Evolutionary conservation across 768 basidiomycete genomes (phyloP).

Genomic region (Hirschioporus abietinus): DNA sequence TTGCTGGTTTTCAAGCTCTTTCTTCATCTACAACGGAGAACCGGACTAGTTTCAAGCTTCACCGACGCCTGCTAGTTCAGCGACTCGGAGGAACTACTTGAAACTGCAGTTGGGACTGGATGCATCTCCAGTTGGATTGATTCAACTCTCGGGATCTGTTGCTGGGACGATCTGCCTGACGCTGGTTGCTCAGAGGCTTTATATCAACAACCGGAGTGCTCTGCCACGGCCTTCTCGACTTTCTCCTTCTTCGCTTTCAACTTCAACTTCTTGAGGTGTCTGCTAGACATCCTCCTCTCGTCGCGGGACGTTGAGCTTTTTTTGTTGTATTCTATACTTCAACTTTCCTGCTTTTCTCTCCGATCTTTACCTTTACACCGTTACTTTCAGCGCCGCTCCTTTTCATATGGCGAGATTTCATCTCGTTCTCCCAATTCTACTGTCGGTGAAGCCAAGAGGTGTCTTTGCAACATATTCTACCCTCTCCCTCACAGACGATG

Average conservation of each 20-base stretch:
- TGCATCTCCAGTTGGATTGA: not conserved
- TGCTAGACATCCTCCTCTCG: not conserved
- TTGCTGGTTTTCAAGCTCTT: not conserved
- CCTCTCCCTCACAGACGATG: constrained; percentile 35
- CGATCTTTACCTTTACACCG: not conserved
- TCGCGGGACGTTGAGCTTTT: not conserved
- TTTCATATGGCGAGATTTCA: constrained; percentile 1
- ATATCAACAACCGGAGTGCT: not conserved
- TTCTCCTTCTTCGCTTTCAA: not conserved
- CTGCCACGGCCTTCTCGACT: not conserved
- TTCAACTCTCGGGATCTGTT: not conserved
- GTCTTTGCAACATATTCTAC: constrained; percentile 20
- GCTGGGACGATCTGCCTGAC: constrained; percentile 1
- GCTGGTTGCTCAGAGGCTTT: not conserved
- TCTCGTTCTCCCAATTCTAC: constrained; percentile 6
- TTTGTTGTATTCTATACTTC: not conserved
- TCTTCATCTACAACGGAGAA: not conserved
- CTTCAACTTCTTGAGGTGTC: not conserved
- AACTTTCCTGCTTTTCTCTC: not conserved
- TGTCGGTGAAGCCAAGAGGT: constrained; percentile 17
- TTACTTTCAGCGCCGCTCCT: not conserved
- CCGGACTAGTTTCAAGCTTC: not conserved
- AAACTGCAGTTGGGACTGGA: not conserved
- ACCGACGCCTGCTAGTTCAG: not conserved
- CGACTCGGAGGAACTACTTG: not conserved